A percentile compares a stretch with the other conserved stretches of the same genome.
Conservation (phyloP, 148 eudicot species). For the Amaranthus cruentus region DNA sequence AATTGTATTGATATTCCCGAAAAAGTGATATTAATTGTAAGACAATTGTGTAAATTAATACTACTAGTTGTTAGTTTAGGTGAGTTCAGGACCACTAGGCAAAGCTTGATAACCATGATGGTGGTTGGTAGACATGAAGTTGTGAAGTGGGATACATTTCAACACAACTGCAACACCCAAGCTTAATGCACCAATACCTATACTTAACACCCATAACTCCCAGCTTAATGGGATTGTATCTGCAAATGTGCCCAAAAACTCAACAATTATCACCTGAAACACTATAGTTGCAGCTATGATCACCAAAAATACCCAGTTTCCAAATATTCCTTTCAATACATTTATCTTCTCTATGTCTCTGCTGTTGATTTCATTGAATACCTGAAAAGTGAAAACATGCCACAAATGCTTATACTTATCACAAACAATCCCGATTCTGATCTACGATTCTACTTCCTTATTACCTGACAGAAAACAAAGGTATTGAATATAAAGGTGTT, state of each 20-base stretch:
- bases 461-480: slow-evolving; percentile 93
- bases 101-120: slow-evolving; percentile 66
- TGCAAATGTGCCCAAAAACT: slow-evolving; percentile 82
- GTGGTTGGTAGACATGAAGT: slow-evolving; percentile 19
- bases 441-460: too few relatives aligned
- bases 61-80: slow-evolving; percentile 21
- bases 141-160: slow-evolving; percentile 79
- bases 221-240: slow-evolving; percentile 87
- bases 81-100: slow-evolving; percentile 60
- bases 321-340: slow-evolving; percentile 66
- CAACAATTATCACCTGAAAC: slow-evolving; percentile 79
- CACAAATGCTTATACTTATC: too few relatives aligned
- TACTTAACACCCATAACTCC: slow-evolving; percentile 74
- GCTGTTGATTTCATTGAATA: slow-evolving; percentile 94
- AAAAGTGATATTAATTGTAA: too few relatives aligned
- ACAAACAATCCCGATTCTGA: too few relatives aligned
- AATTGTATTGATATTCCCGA: too few relatives aligned
- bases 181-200: slow-evolving; percentile 59
- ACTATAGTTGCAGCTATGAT: slow-evolving; percentile 60
- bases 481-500: slow-evolving; percentile 88
- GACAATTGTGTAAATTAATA: too few relatives aligned
- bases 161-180: slow-evolving; percentile 67
- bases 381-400: slow-evolving; percentile 25
- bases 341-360: slow-evolving; percentile 95
- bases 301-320: slow-evolving; percentile 69